Evolutionary conservation across 1,284 basidiomycete genomes (phyloP).

Genomic region (Melampsora americana): DNA sequence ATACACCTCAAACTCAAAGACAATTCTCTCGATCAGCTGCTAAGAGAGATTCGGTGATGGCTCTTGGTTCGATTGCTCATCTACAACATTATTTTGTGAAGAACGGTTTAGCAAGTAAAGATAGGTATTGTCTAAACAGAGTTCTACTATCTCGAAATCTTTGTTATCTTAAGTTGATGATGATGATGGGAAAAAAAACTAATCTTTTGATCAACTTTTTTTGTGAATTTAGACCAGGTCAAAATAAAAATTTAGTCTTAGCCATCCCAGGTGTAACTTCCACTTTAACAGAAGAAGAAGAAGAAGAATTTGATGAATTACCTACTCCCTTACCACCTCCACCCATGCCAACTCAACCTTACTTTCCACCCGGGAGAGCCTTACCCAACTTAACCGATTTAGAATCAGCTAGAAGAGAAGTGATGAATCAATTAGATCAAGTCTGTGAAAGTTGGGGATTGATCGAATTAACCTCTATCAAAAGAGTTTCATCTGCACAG

Average conservation of each 20-base stretch:
- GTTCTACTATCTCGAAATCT: no score
- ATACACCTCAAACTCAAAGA: constrained; percentile 57
- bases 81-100: constrained; percentile 63
- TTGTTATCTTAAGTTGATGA: no score
- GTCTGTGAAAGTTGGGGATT: constrained; percentile 36
- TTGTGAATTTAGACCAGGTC: constrained; percentile 21
- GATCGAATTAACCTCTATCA: constrained; percentile 28
- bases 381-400: constrained; percentile 32
- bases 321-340: constrained; percentile 26
- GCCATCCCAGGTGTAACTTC: constrained; percentile 19
- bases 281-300: constrained; percentile 21
- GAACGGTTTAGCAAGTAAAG: constrained; percentile 25
- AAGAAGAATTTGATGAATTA: constrained; percentile 16
- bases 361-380: constrained; percentile 33
- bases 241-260: constrained; percentile 18
- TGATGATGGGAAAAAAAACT: no score
- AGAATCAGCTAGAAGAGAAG: constrained; percentile 31
- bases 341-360: constrained; percentile 18
- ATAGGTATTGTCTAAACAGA: constrained; percentile 7
- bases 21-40: constrained; percentile 79
- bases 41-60: constrained; percentile 79
- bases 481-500: constrained; percentile 10
- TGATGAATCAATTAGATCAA: constrained; percentile 39
- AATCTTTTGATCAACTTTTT: no score
- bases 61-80: constrained; percentile 77